Conservation (phyloP, 75 land plant species). For the Isoetes taiwanensis region DNA sequence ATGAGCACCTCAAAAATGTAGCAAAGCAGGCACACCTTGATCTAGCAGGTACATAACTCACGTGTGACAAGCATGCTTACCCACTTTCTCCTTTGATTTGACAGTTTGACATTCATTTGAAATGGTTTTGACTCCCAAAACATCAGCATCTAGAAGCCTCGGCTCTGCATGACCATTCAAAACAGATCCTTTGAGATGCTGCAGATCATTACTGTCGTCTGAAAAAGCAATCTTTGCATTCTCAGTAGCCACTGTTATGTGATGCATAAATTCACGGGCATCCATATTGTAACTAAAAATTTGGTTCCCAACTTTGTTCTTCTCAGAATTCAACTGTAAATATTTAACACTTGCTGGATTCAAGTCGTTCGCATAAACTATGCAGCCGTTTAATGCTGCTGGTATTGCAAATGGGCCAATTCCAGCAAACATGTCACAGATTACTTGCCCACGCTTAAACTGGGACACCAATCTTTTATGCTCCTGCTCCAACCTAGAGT, state of each 20-base stretch:
- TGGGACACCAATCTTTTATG: conserved; percentile 63
- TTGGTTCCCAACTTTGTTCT: conserved; percentile 58
- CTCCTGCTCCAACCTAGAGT: conserved; percentile 90
- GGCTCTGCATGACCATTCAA: too few species aligned
- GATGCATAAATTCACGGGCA: conserved; percentile 65
- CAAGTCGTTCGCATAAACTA: conserved; percentile 86
- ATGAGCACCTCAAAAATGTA: too few species aligned
- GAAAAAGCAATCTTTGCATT: not conserved
- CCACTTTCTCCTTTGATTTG: too few species aligned
- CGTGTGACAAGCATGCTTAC: too few species aligned
- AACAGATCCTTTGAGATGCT: too few species aligned
- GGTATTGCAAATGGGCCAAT: conserved; percentile 92
- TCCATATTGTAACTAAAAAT: conserved; percentile 62
- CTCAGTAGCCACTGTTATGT: conserved; percentile 23
- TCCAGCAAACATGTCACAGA: conserved; percentile 94
- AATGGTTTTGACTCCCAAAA: too few species aligned
- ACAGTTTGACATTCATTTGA: too few species aligned
- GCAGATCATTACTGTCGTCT: too few species aligned
- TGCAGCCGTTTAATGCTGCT: conserved; percentile 83
- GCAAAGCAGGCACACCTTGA: too few species aligned
- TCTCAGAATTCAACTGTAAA: conserved; percentile 52
- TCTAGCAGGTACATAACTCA: too few species aligned
- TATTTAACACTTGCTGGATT: conserved; percentile 75
- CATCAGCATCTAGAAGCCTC: too few species aligned
- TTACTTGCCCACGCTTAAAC: conserved; percentile 51